Evolutionary conservation across 805 yeast species (phyloP).

Genomic region (Suhomyces vadensis): DNA sequence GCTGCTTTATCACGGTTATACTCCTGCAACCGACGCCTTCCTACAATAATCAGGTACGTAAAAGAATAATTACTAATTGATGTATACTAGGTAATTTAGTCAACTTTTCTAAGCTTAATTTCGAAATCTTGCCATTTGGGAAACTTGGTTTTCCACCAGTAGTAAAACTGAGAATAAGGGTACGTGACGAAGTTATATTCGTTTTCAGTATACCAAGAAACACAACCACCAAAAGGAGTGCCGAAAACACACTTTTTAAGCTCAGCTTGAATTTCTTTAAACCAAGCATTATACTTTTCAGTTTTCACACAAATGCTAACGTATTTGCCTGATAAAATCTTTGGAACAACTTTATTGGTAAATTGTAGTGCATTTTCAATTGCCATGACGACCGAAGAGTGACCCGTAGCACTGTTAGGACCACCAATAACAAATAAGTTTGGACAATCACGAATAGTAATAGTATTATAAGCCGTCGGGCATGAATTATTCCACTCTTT

Average conservation of each 20-base stretch:
- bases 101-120: too few species aligned
- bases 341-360: slow-evolving; percentile 23
- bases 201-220: slow-evolving; percentile 37
- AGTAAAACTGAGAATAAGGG: slow-evolving; percentile 37
- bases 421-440: slow-evolving; percentile 39
- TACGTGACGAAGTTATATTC: slow-evolving; percentile 36
- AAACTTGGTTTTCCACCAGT: slow-evolving; percentile 27
- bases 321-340: slow-evolving; percentile 28
- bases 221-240: slow-evolving; percentile 40
- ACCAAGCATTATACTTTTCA: slow-evolving; percentile 37
- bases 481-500: slow-evolving; percentile 37
- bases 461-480: slow-evolving; percentile 37
- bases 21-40: too few species aligned
- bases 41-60: too few species aligned
- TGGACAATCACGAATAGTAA: slow-evolving; percentile 34
- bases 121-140: slow-evolving; percentile 30
- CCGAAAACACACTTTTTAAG: slow-evolving; percentile 37
- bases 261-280: slow-evolving; percentile 24
- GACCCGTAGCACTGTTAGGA: slow-evolving; percentile 46
- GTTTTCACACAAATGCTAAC: slow-evolving; percentile 33
- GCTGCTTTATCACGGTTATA: too few species aligned
- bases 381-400: slow-evolving; percentile 41
- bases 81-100: too few species aligned
- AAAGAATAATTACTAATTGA: too few species aligned
- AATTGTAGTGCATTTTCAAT: slow-evolving; percentile 35